These are phyloP conservation scores for Pilaira anomala DNA, from an alignment of 192 early-diverging fungal genomes.

Conservation along the genomic window DNA sequence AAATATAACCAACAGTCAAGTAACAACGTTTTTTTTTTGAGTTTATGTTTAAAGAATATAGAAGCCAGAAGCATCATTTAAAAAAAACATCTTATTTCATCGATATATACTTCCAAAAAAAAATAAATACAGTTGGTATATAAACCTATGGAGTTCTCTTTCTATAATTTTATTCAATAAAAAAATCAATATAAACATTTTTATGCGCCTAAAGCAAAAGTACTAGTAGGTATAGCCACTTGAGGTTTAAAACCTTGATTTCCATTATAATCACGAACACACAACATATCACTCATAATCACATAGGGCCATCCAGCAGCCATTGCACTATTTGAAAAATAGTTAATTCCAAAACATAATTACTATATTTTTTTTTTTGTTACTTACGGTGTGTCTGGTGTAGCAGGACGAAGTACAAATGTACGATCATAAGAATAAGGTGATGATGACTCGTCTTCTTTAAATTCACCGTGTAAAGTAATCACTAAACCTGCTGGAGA, in stretches of 20 bases:
- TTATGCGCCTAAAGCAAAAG: conserved; percentile 14
- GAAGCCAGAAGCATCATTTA: too few relatives aligned
- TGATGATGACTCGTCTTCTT: conserved; percentile 15
- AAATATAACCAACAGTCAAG: too few relatives aligned
- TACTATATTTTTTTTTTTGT: not conserved
- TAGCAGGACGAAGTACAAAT: conserved; percentile 46
- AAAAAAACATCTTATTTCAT: too few relatives aligned
- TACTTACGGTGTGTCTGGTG: conserved; percentile 29
- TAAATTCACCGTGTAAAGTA: conserved; percentile 36
- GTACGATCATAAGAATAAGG: conserved; percentile 45
- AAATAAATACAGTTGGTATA: too few relatives aligned
- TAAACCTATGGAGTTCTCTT: too few relatives aligned
- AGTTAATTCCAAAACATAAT: not conserved
- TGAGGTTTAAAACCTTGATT: conserved; percentile 23
- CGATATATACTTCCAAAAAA: too few relatives aligned
- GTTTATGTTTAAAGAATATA: too few relatives aligned
- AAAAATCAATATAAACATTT: too few relatives aligned
- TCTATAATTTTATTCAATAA: too few relatives aligned
- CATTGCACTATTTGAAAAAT: conserved; percentile 21
- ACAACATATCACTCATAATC: conserved; percentile 32
- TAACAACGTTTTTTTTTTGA: too few relatives aligned
- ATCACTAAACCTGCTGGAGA: conserved; percentile 33
- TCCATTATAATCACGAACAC: conserved; percentile 30
- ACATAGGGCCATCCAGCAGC: conserved; percentile 29
- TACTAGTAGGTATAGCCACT: conserved; percentile 3